Conservation (phyloP, 140 eudicot genomes). For the Senecio squalidus region DNA sequence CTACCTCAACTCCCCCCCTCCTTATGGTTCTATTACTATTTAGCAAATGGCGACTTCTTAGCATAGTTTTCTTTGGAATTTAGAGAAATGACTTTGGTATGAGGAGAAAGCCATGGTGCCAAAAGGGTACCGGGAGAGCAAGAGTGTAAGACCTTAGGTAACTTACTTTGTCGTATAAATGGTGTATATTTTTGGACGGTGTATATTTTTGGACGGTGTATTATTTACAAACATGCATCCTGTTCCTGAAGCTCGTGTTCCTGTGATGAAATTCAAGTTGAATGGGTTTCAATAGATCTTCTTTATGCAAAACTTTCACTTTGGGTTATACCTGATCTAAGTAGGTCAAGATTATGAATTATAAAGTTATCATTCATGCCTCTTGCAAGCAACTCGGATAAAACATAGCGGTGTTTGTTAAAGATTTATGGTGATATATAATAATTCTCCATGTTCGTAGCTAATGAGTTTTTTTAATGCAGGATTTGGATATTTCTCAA, state of each 20-base stretch:
- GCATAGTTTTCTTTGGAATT: too few species aligned
- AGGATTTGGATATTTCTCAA: constrained; percentile 93
- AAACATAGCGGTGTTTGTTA: background rate
- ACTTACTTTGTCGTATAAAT: too few species aligned
- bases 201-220: too few species aligned
- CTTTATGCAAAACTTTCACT: constrained; percentile 83
- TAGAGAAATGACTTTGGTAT: too few species aligned
- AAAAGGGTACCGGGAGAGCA: too few species aligned
- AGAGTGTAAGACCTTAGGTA: too few species aligned
- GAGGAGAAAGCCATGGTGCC: too few species aligned
- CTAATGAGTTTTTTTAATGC: constrained; percentile 14
- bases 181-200: too few species aligned
- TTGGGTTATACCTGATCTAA: constrained; percentile 92
- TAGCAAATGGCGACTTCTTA: too few species aligned
- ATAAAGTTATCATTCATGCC: background rate
- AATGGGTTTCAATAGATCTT: constrained; percentile 83
- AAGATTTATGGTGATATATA: background rate
- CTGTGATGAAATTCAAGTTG: constrained; percentile 83
- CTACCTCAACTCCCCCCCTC: too few species aligned
- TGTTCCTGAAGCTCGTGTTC: constrained; percentile 93
- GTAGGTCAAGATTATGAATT: constrained; percentile 10
- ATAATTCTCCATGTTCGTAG: background rate
- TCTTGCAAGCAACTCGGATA: background rate
- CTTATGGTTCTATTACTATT: too few species aligned
- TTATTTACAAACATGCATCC: constrained; percentile 80